Percentiles rank a stretch among this genome's conserved stretches.
Conservation (phyloP, 202 grass and related monocot species). For the Alloteropsis angusta region DNA sequence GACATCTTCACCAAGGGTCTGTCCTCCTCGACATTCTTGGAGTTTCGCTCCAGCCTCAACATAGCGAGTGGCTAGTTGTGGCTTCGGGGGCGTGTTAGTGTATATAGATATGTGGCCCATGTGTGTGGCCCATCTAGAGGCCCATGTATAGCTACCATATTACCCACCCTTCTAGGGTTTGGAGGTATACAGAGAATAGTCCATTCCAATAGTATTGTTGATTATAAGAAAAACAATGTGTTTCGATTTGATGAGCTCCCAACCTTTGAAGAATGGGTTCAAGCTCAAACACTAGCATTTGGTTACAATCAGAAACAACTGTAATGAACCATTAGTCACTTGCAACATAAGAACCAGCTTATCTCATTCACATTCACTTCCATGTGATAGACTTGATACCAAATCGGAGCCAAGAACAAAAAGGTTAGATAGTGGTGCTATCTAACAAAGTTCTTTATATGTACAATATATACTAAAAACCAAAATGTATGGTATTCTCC, state of each 20-base stretch:
- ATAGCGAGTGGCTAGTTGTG: too few relatives aligned
- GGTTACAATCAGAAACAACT: conserved; percentile 8
- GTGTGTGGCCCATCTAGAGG: too few relatives aligned
- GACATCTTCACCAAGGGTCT: too few relatives aligned
- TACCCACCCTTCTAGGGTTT: too few relatives aligned
- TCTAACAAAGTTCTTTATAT: not conserved
- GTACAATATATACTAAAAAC: not conserved
- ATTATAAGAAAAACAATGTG: not conserved
- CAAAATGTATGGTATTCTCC: not conserved
- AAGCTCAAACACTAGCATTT: not conserved
- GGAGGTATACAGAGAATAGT: too few relatives aligned
- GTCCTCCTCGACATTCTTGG: too few relatives aligned
- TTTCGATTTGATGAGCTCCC: conserved; percentile 17
- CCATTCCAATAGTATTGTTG: too few relatives aligned
- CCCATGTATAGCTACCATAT: too few relatives aligned
- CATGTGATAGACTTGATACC: not conserved
- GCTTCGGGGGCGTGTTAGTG: too few relatives aligned
- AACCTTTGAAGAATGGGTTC: conserved; percentile 1
- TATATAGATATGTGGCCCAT: too few relatives aligned
- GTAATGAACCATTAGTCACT: conserved; percentile 1
- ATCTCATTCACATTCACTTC: conserved; percentile 15
- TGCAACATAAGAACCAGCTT: not conserved
- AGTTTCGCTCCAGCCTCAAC: too few relatives aligned
- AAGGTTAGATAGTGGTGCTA: conserved; percentile 15
- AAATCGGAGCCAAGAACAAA: conserved; percentile 11